These are phyloP conservation scores for Pecoramyces ruminantium DNA, from an alignment of 192 early-diverging fungal genomes.

Conservation along the genomic window DNA sequence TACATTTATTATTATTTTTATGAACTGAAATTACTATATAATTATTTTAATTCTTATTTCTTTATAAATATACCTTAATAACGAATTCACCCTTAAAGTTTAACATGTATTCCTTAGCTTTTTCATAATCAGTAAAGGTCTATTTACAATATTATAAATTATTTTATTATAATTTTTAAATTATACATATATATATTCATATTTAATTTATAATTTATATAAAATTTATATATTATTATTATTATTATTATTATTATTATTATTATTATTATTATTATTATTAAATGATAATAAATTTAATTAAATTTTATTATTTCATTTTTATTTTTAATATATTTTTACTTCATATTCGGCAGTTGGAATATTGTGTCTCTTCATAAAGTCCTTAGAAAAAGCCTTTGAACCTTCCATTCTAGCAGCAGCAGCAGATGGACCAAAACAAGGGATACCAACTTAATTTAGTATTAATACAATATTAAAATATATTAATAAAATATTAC, in stretches of 20 bases:
- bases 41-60: too few relatives aligned
- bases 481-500: not conserved
- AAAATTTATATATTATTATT: too few relatives aligned
- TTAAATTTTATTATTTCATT: too few relatives aligned
- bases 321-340: conserved; percentile 4
- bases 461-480: not conserved
- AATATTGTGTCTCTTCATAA: conserved; percentile 90
- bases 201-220: too few relatives aligned
- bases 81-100: conserved; percentile 47
- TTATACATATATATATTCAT: too few relatives aligned
- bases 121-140: conserved; percentile 63
- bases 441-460: conserved; percentile 71
- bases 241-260: too few relatives aligned
- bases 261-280: too few relatives aligned
- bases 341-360: conserved; percentile 82
- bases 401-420: conserved; percentile 93
- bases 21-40: too few relatives aligned
- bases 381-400: conserved; percentile 96
- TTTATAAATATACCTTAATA: conserved; percentile 39
- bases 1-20: too few relatives aligned
- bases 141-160: too few relatives aligned
- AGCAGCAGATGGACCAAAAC: conserved; percentile 76
- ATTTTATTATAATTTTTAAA: too few relatives aligned
- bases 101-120: conserved; percentile 49
- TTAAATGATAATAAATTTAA: too few relatives aligned